Evolutionary conservation across 2,329 filamentous ascomycete species (phyloP), one percentile per base, ranked within the genome.

Genomic region (Fusarium mundagurra): DNA sequence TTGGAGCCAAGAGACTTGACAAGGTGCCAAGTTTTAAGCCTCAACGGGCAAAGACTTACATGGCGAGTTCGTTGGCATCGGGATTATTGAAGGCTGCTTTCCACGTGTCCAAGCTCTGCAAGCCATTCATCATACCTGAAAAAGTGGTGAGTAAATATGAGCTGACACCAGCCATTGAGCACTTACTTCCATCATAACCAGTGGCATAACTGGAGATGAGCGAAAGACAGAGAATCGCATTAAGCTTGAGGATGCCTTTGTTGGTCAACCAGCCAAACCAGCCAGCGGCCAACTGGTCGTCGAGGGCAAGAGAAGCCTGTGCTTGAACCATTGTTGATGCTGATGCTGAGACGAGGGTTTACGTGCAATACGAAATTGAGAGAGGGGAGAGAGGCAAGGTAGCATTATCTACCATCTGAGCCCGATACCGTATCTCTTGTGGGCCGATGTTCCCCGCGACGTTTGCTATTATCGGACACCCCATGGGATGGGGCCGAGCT

Each of bases 371-470:
- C 12, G 31, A 33, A 36, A 29, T 29, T 31, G 60, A 58, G 51
- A 45, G 62, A 61, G 44, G 51, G 53, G 65, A 67, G 51, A 45
- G 65, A 67, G 64, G 22, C 31, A 61, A 61, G 53, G 65, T 67
- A 61, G 63, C 51, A 67, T 68, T 67, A 67, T 67, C 53, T 63
- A 66, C 38, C 34, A 38, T 39, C 44, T 18, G 41, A 36, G 10
- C n/a, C 45, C 34, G 45, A 65, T 39, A 51, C 8, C 47, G n/a
- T 67, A 67, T 67, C 50, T 44, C 39, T 38, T 22, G 53, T 68
- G 65, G 45, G 64, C 65, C 65, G 65, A n/a, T 68, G 47, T 36
- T 68, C 65, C 65, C 65, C 65, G 63, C 65, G 63, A 67, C 47
- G 24, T 27, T 27, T 27, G 14, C 36, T 61, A 64, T 50, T 64